These are phyloP conservation scores for Penicillium sp. DNA, from an alignment of 2,329 filamentous ascomycete species.

Conservation along the genomic window DNA sequence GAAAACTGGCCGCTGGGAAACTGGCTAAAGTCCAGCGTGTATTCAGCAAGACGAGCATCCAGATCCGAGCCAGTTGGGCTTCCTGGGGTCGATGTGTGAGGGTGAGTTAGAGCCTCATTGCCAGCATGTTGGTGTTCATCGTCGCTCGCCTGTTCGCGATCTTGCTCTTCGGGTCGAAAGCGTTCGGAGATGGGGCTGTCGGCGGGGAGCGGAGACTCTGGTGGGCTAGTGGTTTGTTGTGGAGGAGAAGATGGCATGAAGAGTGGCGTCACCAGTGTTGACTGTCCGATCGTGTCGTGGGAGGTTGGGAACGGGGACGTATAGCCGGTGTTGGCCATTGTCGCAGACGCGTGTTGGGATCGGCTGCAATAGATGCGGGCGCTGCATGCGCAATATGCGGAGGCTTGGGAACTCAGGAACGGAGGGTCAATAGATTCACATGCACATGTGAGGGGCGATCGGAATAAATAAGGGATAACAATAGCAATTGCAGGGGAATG, in stretches of 20 bases:
- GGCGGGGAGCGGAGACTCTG: constrained; percentile 20
- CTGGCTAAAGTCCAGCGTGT: constrained; percentile 38
- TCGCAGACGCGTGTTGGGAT: constrained; percentile 16
- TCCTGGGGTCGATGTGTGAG: constrained; percentile 21
- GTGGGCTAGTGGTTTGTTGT: constrained; percentile 14
- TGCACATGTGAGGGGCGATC: not conserved
- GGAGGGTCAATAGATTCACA: not conserved
- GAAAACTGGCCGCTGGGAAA: constrained; percentile 29
- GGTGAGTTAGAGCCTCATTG: constrained; percentile 6
- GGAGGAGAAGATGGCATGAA: constrained; percentile 38
- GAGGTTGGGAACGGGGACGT: constrained; percentile 37
- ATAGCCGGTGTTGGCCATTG: constrained; percentile 37
- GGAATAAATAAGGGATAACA: constrained; percentile 11
- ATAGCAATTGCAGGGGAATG: constrained; percentile 13
- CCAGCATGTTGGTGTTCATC: constrained; percentile 9
- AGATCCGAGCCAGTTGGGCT: constrained; percentile 30
- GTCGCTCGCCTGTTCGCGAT: constrained; percentile 8
- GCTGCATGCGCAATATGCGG: constrained; percentile 1
- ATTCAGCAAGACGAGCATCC: constrained; percentile 39
- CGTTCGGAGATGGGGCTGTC: constrained; percentile 24
- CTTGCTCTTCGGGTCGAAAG: constrained; percentile 6
- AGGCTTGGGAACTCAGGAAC: not conserved
- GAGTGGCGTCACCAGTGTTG: constrained; percentile 34
- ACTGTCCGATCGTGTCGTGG: constrained; percentile 42
- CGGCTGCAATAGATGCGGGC: constrained; percentile 3